Evolutionary conservation across 768 basidiomycete genomes (phyloP), one percentile per base, ranked within the genome.

Genomic region (Leccinum arenicola): DNA sequence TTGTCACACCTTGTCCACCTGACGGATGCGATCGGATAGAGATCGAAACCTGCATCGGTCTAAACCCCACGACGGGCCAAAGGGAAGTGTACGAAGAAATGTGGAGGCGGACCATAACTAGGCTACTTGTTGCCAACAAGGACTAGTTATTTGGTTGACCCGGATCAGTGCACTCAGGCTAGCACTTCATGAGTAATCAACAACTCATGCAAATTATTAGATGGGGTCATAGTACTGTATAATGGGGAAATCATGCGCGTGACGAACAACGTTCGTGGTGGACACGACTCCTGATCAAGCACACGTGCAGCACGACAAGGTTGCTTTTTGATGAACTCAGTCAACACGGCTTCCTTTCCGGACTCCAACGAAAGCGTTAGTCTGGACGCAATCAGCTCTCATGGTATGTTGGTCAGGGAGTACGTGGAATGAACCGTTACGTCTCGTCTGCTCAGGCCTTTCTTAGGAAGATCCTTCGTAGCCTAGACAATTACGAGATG

Each of bases 31-130:
- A 68, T 36, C 66, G 67, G 17, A 23, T 50, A 53, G 67, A 70
- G 21, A 60, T 69, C 45, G 68, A 68, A 40, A 69, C 54, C 4
- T 69, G 68, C 6, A 47, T 70, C 48, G 61, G 67, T 27, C 9
- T 61, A 1, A 68, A 70, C 50, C 68, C 66, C 1, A 53, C 50
- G 47, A 69, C 68, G 6, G 69, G 69, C 9, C 38, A 60, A 35
- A 54, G 21, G 21, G 64, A 62, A 35, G 0, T 35, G 15, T 68
- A 68, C 21, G 66, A 69, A 15, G 69, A 70, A 50, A 61, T 63
- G n/a, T 68, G 69, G 68, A 54, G 55, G 66, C 67, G 19, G 27
- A 29, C 27, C 7, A 29, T 29, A 29, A 29, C 7, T 7, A 8
- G 27, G 8, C 27, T 8, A 29, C 27, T 29, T 29, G 25, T 25